Base-by-base conservation (phyloP, 768 basidiomycete genomes). In the Mycena kentingensis region DNA sequence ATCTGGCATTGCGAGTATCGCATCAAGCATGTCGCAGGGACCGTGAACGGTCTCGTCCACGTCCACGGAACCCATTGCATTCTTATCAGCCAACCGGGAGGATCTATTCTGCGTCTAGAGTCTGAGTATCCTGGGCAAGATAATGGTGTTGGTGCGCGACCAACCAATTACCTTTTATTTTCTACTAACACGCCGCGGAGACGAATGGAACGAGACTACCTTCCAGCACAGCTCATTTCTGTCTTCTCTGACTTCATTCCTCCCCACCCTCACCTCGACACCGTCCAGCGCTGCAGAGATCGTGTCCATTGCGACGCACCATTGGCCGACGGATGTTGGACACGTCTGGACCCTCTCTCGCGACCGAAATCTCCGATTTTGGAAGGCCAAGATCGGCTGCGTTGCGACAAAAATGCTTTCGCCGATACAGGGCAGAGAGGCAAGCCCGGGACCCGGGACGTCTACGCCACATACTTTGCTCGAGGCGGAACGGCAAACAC, bases 321-420 rank as follows among this genome's bases (percentile, higher is more conserved):
- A 87, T 35, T 87, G 84, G 70, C 88, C 88, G 16, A 87, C 86
- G 13, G 88, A 89, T 64, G 76, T 88, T 51, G 80, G 77, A 29
- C 77, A 89, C 60, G 73, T 87, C 19, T 96, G 91, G 82, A 87
- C 93, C 1, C 77, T 98, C 35, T 93, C 94, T 8, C 79, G 93
- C 49, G 93, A 97, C 73, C 80, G 88, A 49, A 87, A 85, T 28
- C 75, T 98, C 35, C 81, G 93, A 32, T 74, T 90, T 36, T 98
- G 94, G 94, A 87, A 88, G 57, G 77, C 85, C 25, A 82, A 86
- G 66, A 75, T 82, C 49, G 85, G 85, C 37, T 87, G 90, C 64
- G 77, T 87, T n/a, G 79, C 84, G 26, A 80, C 81, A 27, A 85
- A 80, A 63, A 67, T 72, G 11, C 69, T 89, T 37, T 73, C 80